A percentile compares a stretch with the other conserved stretches of the same genome.
phyloP scores from a whole-genome alignment of 2,329 filamentous ascomycete genomes.

The Trichoderma sp. region DNA sequence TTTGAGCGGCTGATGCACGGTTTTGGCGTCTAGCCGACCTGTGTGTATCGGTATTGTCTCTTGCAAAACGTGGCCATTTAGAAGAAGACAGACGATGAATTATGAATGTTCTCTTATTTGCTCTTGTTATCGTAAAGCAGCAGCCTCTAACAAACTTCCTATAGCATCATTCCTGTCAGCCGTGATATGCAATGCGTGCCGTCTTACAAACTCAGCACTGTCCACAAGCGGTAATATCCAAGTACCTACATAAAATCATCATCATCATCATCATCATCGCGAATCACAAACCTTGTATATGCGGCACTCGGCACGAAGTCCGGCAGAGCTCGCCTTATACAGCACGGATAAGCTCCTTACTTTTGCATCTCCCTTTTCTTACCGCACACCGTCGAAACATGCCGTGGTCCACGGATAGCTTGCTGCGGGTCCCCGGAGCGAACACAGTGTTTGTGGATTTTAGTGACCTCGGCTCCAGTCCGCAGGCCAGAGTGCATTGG shows the following conservation, averaged over 20 bases:
- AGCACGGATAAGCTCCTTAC: neutral
- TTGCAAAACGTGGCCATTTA: too few species aligned
- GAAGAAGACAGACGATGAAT: too few species aligned
- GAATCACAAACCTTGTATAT: neutral
- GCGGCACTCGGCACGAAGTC: neutral
- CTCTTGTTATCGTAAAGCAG: neutral
- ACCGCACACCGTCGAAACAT: neutral
- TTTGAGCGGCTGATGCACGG: too few species aligned
- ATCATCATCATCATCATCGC: too few species aligned
- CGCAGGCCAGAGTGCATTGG: neutral
- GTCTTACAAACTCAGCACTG: neutral
- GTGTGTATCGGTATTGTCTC: too few species aligned
- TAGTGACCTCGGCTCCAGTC: constrained; percentile 22
- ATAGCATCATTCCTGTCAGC: neutral
- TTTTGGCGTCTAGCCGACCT: too few species aligned
- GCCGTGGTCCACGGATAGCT: neutral
- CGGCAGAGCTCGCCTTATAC: neutral
- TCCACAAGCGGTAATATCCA: neutral
- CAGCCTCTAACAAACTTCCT: neutral
- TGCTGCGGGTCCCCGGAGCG: neutral
- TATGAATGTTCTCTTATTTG: too few species aligned
- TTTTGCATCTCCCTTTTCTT: neutral
- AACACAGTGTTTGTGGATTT: neutral
- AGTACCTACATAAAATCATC: neutral
- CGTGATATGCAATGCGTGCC: neutral